Evolutionary conservation across 805 yeast species (phyloP), one percentile per base, ranked within the genome.

Genomic region (Candida sakaeoensis): DNA sequence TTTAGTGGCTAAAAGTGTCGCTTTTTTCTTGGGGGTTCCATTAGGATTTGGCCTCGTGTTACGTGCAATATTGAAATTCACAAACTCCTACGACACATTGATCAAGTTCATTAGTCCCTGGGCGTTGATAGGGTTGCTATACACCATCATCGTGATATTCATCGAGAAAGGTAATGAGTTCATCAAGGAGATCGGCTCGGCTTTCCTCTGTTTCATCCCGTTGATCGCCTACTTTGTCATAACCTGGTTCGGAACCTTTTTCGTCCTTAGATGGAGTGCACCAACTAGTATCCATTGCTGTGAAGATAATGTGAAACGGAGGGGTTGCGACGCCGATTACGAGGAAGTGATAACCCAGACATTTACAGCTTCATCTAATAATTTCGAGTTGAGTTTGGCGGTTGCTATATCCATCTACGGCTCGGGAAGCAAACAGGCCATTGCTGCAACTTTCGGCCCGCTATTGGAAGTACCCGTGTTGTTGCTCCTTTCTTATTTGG

Each of bases 381-480:
- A 77, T 51, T 77, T 77, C 48, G 82, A 77, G 51, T 59, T 77
- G 31, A 72, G 79, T 41, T 56, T 77, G 26, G 80, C 82, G 3
- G 69, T 77, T 14, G 74, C 79, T 1, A 68, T 73, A 5, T 65
- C 79, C 0, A 46, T 74, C 9, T 77, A 74, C 54, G 82, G 82
- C 0, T 56, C 65, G 19, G 74, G 72, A 1, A 68, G 77, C 41
- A 65, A 72, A 37, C 71, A 76, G 49, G 71, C 80, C 1, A 64
- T 77, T 30, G 82, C 83, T 4, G 75, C 82, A 2, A 75, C 82
- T 0, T 73, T 77, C 51, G 82, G 82, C 2, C 82, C 82, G 1
- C 58, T 77, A 26, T 50, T 77, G n/a, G 83, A 77, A 47, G 77
- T 77, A 8, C 82, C 82, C 4, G 66, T 77, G 6, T 58, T 77